Base-by-base conservation (phyloP, 306 rosid species). In the Pyrus pyrifolia region DNA sequence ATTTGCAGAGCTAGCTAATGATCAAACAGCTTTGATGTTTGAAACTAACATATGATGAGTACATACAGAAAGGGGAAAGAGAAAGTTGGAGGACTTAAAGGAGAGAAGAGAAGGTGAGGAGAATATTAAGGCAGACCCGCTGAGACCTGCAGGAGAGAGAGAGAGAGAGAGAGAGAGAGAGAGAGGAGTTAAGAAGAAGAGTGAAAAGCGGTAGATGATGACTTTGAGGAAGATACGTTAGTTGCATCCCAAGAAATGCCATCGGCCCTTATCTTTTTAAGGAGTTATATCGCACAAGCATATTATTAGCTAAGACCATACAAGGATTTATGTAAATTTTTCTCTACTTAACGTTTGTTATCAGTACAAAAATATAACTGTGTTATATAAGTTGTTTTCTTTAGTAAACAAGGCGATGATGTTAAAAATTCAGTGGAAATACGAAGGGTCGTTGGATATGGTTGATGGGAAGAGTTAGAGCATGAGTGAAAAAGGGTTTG, bases 191-290 rank as follows among this genome's bases (percentile, higher is more conserved):
- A 4, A 53, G 64, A 80, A 68, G 82, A 68, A 74, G 71, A 49
- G 21, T 49, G 80, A 61, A 72, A 53, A 81, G 27, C 27, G 78
- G 74, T 73, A 60, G 81, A 72, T 77, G 81, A 73, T 87, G 91
- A 91, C 88, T 86, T 87, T 89, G 89, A 89, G 97, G 89, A 86
- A 81, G 93, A 86, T 86, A 68, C 42, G 89, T 44, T 84, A 73
- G 80, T 10, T 33, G 76, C 72, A 49, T 49, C 21, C 82, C 87
- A 79, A 81, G 84, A 81, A 85, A 67, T 66, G 14, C 70, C 70
- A 67, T 35, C 38, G 18, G 3, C 35, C 27, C 8, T 18, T 31
- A 33, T 6, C 2, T 29, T 18, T n/a, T n/a, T 5, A 17, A 5
- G 5, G 6, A 49, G 3, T 17, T 2, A 15, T 49, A 49, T 17